Conservation (phyloP, 176 grass and related monocot species). For the Oryza meridionalis region DNA sequence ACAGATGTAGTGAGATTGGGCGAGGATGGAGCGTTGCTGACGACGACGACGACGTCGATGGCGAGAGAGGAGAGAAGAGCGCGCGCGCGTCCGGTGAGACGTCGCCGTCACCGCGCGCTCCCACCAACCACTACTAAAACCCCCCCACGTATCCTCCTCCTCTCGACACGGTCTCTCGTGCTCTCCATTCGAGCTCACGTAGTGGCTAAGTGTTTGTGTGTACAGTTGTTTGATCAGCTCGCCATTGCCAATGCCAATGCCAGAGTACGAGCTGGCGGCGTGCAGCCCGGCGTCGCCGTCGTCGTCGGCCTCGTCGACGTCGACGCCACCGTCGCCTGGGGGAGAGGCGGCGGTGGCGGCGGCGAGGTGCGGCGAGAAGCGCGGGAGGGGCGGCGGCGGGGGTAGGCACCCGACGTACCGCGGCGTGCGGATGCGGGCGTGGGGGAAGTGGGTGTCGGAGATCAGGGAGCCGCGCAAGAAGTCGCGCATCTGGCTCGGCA, state of each 20-base stretch:
- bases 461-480: slow-evolving; percentile 91
- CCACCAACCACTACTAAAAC: slow-evolving; percentile 39
- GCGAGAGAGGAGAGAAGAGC: neutral
- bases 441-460: slow-evolving; percentile 97
- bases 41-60: slow-evolving; percentile 7
- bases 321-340: neutral
- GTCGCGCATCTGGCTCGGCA: slow-evolving; percentile 94
- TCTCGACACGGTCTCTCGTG: neutral
- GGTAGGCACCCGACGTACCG: slow-evolving; percentile 55
- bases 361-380: neutral
- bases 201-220: neutral
- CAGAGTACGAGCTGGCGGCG: neutral
- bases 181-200: neutral
- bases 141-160: neutral
- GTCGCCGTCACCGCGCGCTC: slow-evolving; percentile 35
- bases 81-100: slow-evolving; percentile 13
- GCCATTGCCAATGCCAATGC: slow-evolving; percentile 31
- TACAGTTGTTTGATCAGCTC: neutral
- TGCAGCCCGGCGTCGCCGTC: neutral
- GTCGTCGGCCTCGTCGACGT: slow-evolving; percentile 21
- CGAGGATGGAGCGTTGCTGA: neutral
- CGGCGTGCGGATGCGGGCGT: slow-evolving; percentile 80
- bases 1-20: slow-evolving; percentile 1
- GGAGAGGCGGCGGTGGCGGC: neutral
- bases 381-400: neutral